Evolutionary conservation across 352 stramenopile genomes (phyloP).

Genomic region (Plasmopara viticola): DNA sequence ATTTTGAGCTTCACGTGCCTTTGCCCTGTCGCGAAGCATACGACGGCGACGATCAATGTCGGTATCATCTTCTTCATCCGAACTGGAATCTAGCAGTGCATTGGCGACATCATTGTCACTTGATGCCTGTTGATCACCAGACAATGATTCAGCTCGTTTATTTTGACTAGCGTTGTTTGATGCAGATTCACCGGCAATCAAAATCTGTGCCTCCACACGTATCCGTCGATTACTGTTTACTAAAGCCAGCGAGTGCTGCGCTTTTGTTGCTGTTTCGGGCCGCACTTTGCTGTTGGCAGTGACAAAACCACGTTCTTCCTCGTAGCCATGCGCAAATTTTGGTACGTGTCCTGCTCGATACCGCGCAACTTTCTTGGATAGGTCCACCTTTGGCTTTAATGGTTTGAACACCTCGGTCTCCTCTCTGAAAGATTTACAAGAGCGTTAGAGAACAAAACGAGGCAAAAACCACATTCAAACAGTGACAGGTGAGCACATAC

Average conservation of each 20-base stretch:
- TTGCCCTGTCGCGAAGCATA: not conserved
- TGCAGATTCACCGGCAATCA: slow-evolving; percentile 17
- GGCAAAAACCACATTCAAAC: not conserved
- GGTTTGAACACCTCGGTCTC: slow-evolving; percentile 66
- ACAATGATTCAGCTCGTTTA: slow-evolving; percentile 10
- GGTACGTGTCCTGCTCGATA: slow-evolving; percentile 81
- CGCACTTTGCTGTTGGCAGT: slow-evolving; percentile 64
- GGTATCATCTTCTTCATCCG: not conserved
- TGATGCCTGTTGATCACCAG: slow-evolving; percentile 13
- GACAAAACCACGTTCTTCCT: slow-evolving; percentile 76
- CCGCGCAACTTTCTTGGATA: slow-evolving; percentile 72
- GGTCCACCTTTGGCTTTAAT: slow-evolving; percentile 74
- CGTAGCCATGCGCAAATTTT: slow-evolving; percentile 62
- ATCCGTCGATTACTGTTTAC: slow-evolving; percentile 25
- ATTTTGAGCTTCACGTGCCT: not conserved
- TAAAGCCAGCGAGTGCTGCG: slow-evolving; percentile 16
- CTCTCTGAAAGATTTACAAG: slow-evolving; percentile 29
- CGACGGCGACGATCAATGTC: slow-evolving; percentile 1
- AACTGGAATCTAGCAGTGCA: slow-evolving; percentile 1
- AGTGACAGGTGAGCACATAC: slow-evolving; percentile 16
- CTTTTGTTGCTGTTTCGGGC: slow-evolving; percentile 16
- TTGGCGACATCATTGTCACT: slow-evolving; percentile 35
- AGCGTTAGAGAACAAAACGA: slow-evolving; percentile 2
- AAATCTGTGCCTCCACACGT: slow-evolving; percentile 57
- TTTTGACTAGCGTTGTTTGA: slow-evolving; percentile 8